Base-by-base conservation (phyloP, 2,329 filamentous ascomycete species). In the Thermothelomyces thermophilus region DNA sequence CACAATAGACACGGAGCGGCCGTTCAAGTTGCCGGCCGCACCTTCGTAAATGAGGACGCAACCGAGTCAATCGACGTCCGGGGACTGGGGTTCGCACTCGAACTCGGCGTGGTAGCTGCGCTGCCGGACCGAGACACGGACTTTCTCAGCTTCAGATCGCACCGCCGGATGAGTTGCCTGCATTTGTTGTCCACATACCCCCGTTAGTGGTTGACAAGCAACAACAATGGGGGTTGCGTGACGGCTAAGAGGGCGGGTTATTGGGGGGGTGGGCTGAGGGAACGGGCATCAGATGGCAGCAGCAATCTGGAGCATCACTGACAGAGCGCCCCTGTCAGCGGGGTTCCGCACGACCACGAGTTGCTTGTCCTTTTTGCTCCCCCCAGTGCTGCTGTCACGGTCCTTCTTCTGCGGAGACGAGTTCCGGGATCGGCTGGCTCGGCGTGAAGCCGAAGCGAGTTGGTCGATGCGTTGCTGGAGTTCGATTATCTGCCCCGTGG, bases 301-400 rank as follows among this genome's bases (percentile, higher is more conserved):
- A 24, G 58, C 59, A 46, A 60, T 58, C 51, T 60, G 58, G 44
- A 61, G 55, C 58, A 61, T 58, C 43, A 61, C 58, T 53, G 58
- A 58, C 56, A 62, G 47, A 31, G 59, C 56, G 35, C 56, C 56
- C 50, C 56, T 54, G 50, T 62, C 58, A 36, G 19, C 54, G 30
- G 59, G 57, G 46, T 60, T 61, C 45, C 60, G 54, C 47, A 62
- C 59, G 33, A 58, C 53, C 34, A 62, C 51, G 43, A 62, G 45
- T 44, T 59, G 55, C 51, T 59, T 60, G 45, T 59, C 54, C 51
- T 60, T 59, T 42, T 56, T 61, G 49, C 54, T 48, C 28, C 45
- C 34, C 8, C 35, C 37, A 39, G 40, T 51, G 47, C 54, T 55
- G 46, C 48, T 47, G 35, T 58, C 54, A 26, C 48, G 47, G 14